These are phyloP conservation scores for Talaromyces sp. DNA, from an alignment of 2,329 filamentous ascomycete genomes.

Conservation along the genomic window DNA sequence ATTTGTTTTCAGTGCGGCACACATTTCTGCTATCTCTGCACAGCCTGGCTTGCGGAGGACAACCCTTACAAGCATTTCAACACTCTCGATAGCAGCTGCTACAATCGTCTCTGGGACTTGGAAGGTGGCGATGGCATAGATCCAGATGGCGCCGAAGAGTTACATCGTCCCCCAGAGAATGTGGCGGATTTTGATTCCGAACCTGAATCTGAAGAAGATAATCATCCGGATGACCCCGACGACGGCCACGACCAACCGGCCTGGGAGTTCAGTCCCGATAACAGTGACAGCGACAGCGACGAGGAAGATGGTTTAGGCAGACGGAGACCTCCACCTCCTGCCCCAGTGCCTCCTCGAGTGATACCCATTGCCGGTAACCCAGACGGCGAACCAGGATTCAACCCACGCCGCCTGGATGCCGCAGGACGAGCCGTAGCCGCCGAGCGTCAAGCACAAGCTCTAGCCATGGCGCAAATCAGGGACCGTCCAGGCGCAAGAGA, in stretches of 20 bases:
- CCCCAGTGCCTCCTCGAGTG: constrained; percentile 37
- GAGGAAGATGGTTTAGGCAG: constrained; percentile 17
- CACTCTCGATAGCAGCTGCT: constrained; percentile 65
- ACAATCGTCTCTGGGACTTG: constrained; percentile 83
- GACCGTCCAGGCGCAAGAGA: constrained; percentile 26
- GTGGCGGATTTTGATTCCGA: constrained; percentile 37
- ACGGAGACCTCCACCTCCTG: constrained; percentile 38
- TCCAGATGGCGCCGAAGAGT: constrained; percentile 39
- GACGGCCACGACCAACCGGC: constrained; percentile 22
- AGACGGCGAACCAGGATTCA: constrained; percentile 27
- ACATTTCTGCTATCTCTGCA: constrained; percentile 94
- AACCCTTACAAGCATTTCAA: constrained; percentile 94
- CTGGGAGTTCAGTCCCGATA: constrained; percentile 22
- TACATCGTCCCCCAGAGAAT: constrained; percentile 39
- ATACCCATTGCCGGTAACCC: constrained; percentile 27
- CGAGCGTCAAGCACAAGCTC: constrained; percentile 38
- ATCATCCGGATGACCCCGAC: constrained; percentile 18
- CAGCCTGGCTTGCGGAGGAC: constrained; percentile 72
- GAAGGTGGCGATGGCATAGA: constrained; percentile 69
- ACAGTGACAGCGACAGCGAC: constrained; percentile 25
- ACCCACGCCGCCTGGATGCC: constrained; percentile 28
- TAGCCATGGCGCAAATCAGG: constrained; percentile 37
- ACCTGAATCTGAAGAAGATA: constrained; percentile 21
- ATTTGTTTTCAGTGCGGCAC: constrained; percentile 83
- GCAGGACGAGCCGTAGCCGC: constrained; percentile 36